These are phyloP conservation scores for Phylloporus sp. DNA, from an alignment of 1,284 basidiomycete genomes.

Conservation along the genomic window DNA sequence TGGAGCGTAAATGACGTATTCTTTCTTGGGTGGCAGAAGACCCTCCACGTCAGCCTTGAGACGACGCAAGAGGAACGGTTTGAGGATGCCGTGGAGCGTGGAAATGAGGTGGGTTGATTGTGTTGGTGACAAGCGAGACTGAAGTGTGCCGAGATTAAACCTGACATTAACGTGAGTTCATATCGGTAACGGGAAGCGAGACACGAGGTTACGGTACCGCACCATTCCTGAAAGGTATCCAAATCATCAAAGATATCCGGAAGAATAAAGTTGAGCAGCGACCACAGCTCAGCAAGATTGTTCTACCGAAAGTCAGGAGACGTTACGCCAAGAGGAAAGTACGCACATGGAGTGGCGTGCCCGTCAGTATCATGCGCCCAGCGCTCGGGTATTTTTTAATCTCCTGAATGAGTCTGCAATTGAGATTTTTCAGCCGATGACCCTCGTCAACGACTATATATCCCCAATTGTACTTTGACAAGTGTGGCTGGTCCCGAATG, in stretches of 20 bases:
- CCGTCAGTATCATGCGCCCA: constrained; percentile 91
- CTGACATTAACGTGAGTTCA: constrained; percentile 44
- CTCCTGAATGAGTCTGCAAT: constrained; percentile 90
- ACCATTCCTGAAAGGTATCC: constrained; percentile 92
- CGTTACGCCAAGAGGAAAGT: constrained; percentile 6
- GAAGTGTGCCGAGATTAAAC: constrained; percentile 78
- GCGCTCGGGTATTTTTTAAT: constrained; percentile 89
- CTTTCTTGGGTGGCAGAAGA: constrained; percentile 89
- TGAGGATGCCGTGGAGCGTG: constrained; percentile 89
- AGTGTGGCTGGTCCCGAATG: constrained; percentile 79
- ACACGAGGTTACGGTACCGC: constrained; percentile 11
- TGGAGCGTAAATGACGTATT: constrained; percentile 94
- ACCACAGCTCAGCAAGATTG: constrained; percentile 94
- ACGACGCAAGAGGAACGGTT: constrained; percentile 93
- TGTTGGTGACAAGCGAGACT: constrained; percentile 62
- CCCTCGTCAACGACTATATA: constrained; percentile 97
- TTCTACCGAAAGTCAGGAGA: constrained; percentile 61
- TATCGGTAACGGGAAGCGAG: constrained; percentile 8
- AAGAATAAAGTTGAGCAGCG: constrained; percentile 92
- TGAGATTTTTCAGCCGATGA: constrained; percentile 91
- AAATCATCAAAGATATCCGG: constrained; percentile 93
- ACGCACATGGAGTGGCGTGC: constrained; percentile 89
- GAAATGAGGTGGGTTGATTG: constrained; percentile 76
- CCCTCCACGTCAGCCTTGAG: constrained; percentile 92
- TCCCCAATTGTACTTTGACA: constrained; percentile 83